These are phyloP conservation scores for Butyriboletus loyo DNA, from an alignment of 768 basidiomycete genomes.

Conservation along the genomic window DNA sequence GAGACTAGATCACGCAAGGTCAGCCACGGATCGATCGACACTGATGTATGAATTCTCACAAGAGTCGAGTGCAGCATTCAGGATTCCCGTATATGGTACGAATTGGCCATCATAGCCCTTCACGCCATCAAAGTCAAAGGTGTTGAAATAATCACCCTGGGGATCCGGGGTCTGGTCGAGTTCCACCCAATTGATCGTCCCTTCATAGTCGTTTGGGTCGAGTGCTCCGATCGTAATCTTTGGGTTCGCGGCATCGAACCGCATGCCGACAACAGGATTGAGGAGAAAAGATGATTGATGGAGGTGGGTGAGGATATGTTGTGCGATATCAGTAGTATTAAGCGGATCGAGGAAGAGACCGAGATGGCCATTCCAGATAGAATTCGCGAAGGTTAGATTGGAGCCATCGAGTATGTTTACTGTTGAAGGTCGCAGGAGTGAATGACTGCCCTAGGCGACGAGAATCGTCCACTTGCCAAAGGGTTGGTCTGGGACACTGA, in stretches of 20 bases:
- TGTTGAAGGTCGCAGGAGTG: neutral
- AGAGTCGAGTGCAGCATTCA: constrained; percentile 25
- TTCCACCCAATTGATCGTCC: constrained; percentile 30
- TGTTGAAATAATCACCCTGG: constrained; percentile 16
- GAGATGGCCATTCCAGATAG: constrained; percentile 21
- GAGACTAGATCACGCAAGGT: constrained; percentile 10
- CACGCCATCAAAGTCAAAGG: constrained; percentile 25
- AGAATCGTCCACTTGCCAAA: constrained; percentile 13
- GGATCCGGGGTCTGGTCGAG: constrained; percentile 18
- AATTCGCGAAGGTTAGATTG: neutral
- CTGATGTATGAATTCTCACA: constrained; percentile 12
- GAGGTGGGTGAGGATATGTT: constrained; percentile 18
- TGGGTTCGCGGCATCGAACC: constrained; percentile 28
- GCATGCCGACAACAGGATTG: constrained; percentile 31
- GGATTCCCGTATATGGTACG: constrained; percentile 12
- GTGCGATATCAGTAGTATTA: constrained; percentile 7
- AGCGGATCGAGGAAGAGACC: constrained; percentile 27
- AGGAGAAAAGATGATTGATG: constrained; percentile 24
- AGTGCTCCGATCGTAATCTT: constrained; percentile 32
- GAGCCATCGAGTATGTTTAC: constrained; percentile 27
- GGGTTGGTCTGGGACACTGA: constrained; percentile 5
- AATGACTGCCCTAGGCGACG: neutral
- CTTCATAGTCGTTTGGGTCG: constrained; percentile 31
- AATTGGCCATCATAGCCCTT: constrained; percentile 30
- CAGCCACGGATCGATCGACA: neutral